Conservation (phyloP, 179 eudicot genomes). For the Drosera spatulata region DNA sequence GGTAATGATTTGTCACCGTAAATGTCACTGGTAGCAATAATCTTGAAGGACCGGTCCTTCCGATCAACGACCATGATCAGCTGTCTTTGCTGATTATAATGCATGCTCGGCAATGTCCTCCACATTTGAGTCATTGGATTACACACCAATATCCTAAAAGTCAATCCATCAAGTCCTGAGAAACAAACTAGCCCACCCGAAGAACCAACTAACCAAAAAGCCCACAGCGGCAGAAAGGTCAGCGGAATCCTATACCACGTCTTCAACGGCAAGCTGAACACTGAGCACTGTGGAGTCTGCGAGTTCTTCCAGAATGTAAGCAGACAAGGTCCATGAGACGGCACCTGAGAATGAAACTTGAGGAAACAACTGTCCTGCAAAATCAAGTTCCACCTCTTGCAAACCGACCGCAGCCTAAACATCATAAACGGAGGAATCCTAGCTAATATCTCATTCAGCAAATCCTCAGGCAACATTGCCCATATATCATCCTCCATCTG, state of each 20-base stretch:
- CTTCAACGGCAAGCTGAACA: conserved; percentile 83
- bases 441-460: conserved; percentile 67
- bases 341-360: conserved; percentile 89
- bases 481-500: conserved; percentile 96
- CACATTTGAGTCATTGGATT: conserved; percentile 84
- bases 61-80: conserved; percentile 82
- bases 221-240: conserved; percentile 79
- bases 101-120: conserved; percentile 82
- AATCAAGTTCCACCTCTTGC: conserved; percentile 88
- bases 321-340: conserved; percentile 93
- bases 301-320: conserved; percentile 86
- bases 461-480: conserved; percentile 95
- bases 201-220: conserved; percentile 89
- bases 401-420: conserved; percentile 82
- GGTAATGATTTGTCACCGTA: conserved; percentile 83
- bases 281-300: conserved; percentile 77
- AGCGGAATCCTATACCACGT: conserved; percentile 89
- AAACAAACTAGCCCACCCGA: conserved; percentile 90
- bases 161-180: conserved; percentile 69
- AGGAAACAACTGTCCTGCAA: conserved; percentile 75
- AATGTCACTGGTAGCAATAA: conserved; percentile 83
- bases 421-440: conserved; percentile 79
- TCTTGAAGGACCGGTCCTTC: conserved; percentile 55
- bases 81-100: conserved; percentile 82
- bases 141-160: conserved; percentile 62